These are phyloP conservation scores for Coprinellus micaceus DNA, from an alignment of 768 basidiomycete species.

Conservation along the genomic window DNA sequence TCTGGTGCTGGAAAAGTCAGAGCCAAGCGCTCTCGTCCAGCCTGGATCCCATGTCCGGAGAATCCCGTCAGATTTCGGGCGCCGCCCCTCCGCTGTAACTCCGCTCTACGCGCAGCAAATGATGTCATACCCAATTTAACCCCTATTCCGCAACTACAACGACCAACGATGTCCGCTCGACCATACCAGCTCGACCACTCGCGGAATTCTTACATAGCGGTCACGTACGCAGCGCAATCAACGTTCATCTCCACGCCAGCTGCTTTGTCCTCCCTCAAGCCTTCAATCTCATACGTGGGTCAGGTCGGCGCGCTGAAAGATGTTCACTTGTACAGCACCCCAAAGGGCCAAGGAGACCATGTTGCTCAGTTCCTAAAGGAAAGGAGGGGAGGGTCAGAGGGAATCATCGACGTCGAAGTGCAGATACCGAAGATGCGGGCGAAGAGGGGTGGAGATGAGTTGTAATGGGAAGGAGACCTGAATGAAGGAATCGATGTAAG, in stretches of 20 bases:
- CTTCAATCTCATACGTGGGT: constrained; percentile 13
- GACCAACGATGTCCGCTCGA: neutral
- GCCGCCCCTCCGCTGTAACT: no score
- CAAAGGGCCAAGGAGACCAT: constrained; percentile 10
- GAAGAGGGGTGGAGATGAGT: constrained; percentile 3
- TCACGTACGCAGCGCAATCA: constrained; percentile 13
- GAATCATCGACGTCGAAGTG: constrained; percentile 4
- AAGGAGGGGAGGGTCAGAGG: constrained; percentile 1
- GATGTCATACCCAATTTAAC: no score
- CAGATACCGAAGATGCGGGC: neutral
- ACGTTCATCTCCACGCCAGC: constrained; percentile 11
- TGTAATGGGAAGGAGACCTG: neutral
- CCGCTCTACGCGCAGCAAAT: no score
- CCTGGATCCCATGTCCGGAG: no score
- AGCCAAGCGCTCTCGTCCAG: no score
- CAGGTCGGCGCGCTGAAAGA: constrained; percentile 17
- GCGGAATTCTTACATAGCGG: constrained; percentile 16
- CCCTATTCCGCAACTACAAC: no score
- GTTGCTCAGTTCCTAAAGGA: constrained; percentile 3
- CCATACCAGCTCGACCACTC: constrained; percentile 11
- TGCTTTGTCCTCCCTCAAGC: constrained; percentile 10
- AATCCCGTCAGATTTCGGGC: no score
- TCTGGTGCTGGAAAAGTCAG: no score
- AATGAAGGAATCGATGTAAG: neutral
- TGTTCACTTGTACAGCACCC: constrained; percentile 16